Evolutionary conservation across 208 protist species (phyloP), one percentile per base, ranked within the genome.

Genomic region (Leishmania turanica): DNA sequence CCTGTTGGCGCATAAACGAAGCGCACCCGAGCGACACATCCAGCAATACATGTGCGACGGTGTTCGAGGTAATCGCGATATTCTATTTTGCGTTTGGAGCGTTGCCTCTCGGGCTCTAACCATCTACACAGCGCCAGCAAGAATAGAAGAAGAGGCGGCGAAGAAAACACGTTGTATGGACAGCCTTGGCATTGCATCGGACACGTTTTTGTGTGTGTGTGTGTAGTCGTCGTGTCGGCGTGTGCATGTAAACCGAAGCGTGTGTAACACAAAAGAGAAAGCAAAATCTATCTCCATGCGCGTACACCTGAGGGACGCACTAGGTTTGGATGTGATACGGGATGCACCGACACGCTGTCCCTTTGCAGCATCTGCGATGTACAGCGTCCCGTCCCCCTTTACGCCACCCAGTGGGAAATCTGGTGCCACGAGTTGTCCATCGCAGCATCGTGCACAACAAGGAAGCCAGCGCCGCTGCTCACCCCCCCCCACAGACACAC

Each of bases 391-490:
- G 8, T 42, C 31, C 62, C 62, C 31, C 3, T 31, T 42, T 17
- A 24, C 13, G 11, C 4, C 4, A 31, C 31, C 31, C 31, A 68
- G 15, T 6, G 62, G 17, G 4, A 40, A 68, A 73, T 34, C 24
- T 51, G 8, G 15, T 53, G 13, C 45, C 45, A 37, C 24, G 15
- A 49, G 21, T 8, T 13, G 15, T 54, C 69, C 42, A 27, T 37
- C 27, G 24, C 21, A 51, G 9, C 24, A 27, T 2, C 49, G 24
- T 73, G 21, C 24, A 51, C 21, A 60, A 34, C 66, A 40, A 60
- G 62, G 60, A 86, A 76, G 81, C 77, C 70, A 65, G 51, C 45
- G 24, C 8, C 9, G 42, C 45, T 5, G 21, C 5, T n/a, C 45
- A 6, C 31, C 31, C 40, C 40, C 0, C 37, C 37, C 1, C 37